phyloP scores from a whole-genome alignment of 305 asterid genomes.

The Petunia hybrid region DNA sequence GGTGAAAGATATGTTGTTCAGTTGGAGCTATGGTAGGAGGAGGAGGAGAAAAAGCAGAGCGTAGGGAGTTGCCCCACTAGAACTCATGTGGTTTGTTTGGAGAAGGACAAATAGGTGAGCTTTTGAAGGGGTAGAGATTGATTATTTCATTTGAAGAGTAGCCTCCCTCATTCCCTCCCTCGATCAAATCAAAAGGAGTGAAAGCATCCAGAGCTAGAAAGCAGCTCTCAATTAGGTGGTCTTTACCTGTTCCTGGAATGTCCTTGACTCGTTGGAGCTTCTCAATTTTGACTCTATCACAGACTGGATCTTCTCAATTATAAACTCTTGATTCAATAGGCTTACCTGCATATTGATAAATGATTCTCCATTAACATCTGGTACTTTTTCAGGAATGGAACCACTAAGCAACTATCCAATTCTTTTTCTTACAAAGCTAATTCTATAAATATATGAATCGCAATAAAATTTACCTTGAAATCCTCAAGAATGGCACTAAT shows the following conservation, averaged over 20 bases:
- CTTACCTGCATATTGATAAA: constrained; percentile 70
- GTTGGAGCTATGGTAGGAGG: too few species aligned
- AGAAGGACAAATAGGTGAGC: too few species aligned
- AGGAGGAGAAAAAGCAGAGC: too few species aligned
- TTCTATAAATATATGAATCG: background rate
- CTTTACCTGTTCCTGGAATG: constrained; percentile 89
- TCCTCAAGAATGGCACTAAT: background rate
- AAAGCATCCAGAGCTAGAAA: background rate
- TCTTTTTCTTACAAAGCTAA: constrained; percentile 4
- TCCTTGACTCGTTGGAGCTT: constrained; percentile 84
- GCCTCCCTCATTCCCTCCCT: too few species aligned
- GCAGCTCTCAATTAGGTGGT: background rate
- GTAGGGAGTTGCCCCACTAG: too few species aligned
- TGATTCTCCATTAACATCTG: background rate
- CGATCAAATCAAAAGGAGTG: too few species aligned
- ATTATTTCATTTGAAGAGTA: too few species aligned
- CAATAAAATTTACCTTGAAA: background rate
- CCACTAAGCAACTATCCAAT: constrained; percentile 2
- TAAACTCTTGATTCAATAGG: constrained; percentile 90
- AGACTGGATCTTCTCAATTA: constrained; percentile 87
- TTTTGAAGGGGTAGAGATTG: too few species aligned
- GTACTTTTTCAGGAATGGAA: constrained; percentile 16
- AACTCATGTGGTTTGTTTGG: too few species aligned
- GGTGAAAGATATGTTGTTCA: too few species aligned
- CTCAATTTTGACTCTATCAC: constrained; percentile 76